Percentiles rank a stretch among this genome's conserved stretches.
These are phyloP conservation scores for Malus hybrid DNA, from an alignment of 331 rosid species.

Conservation along the genomic window DNA sequence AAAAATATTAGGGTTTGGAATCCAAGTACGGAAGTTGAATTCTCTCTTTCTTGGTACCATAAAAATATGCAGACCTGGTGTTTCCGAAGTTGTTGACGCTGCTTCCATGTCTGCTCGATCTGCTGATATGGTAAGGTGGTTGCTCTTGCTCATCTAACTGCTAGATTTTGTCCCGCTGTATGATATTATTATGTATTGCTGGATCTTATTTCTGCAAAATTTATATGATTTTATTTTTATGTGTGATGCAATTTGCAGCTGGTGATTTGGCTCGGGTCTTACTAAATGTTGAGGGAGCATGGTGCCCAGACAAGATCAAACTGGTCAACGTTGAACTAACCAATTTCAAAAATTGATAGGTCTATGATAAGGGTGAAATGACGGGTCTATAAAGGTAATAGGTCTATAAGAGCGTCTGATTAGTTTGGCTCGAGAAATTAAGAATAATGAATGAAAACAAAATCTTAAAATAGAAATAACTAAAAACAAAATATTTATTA, in stretches of 20 bases:
- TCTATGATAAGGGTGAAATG: no score
- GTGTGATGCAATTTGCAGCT: background rate
- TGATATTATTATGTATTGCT: background rate
- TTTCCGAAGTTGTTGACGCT: conserved; percentile 47
- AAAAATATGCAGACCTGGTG: conserved; percentile 38
- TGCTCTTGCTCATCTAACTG: conserved; percentile 49
- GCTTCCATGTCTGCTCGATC: conserved; percentile 29
- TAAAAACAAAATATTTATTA: no score
- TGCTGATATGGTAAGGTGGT: conserved; percentile 17
- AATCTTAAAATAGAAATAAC: no score
- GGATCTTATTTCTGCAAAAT: background rate
- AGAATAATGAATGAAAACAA: no score
- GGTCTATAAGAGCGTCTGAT: no score
- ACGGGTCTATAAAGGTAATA: no score
- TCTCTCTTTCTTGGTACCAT: conserved; percentile 33
- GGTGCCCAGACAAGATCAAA: conserved; percentile 4
- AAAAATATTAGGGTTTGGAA: background rate
- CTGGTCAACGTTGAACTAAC: background rate
- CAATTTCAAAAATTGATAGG: no score
- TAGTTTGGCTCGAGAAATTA: no score
- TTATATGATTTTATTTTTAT: background rate
- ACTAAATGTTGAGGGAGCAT: background rate
- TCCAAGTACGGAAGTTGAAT: background rate
- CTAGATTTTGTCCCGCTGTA: conserved; percentile 39
- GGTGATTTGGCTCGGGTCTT: conserved; percentile 6